Base-by-base conservation (phyloP, 2,329 filamentous ascomycete species). In the Scopulariopsis brevicaulis region DNA sequence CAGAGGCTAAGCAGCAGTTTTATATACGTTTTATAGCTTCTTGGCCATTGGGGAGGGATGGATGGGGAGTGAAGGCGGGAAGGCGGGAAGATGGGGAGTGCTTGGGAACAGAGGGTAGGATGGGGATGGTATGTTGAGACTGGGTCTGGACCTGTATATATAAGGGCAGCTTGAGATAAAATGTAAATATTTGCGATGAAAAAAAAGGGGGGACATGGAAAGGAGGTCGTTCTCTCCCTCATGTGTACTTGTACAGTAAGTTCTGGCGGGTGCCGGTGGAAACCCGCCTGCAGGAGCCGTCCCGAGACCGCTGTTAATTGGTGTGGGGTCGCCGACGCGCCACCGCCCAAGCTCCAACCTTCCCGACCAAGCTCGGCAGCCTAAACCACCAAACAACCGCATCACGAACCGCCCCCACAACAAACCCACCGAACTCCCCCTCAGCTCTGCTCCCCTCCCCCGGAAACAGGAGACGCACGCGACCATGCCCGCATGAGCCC, bases 401-500 rank as follows among this genome's bases (percentile, higher is more conserved):
- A 46, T 18, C n/a, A n/a, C 7, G 10, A n/a, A n/a, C 40, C 40
- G 6, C 40, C 4, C n/a, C 12, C 46, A 50, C 46, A 3, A 50
- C 46, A 50, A 50, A 50, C 20, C 46, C n/a, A 24, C 46, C n/a
- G 20, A 24, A 22, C 5, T 24, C 12, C 20, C 20, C 3, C 46
- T 8, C n/a, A 22, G 46, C 20, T 50, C 22, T 24, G 12, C n/a
- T 50, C 46, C 43, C n/a, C n/a, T n/a, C n/a, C n/a, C n/a, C 20
- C 46, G 20, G 11, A 4, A 24, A 8, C 20, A 50, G 22, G 46
- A 24, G 46, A 50, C 22, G 46, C 20, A n/a, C 32, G 43, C 55
- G 25, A 37, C 25, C 55, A 56, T 56, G 55, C 50, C 43, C 55
- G 25, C 25, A 57, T 57, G 55, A 53, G 20, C 25, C 20, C 25